A percentile compares a stretch with the other conserved stretches of the same genome.
These are phyloP conservation scores for Climacium dendroides DNA, from an alignment of 225 moss, liverwort and hornwort genomes.

Conservation along the genomic window DNA sequence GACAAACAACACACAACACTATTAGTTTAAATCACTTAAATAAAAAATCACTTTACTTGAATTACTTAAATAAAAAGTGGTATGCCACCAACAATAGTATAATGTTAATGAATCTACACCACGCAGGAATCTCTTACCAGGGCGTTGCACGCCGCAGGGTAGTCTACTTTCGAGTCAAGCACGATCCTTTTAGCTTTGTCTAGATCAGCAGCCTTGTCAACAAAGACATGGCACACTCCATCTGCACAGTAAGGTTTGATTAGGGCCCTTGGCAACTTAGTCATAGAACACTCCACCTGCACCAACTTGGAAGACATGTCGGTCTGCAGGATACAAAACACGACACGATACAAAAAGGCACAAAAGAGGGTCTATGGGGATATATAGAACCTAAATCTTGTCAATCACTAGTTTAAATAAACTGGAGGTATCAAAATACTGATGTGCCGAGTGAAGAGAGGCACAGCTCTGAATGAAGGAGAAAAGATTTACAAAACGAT, in stretches of 20 bases:
- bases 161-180: conserved; percentile 84
- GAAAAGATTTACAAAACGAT: not conserved
- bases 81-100: not conserved
- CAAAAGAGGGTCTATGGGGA: not conserved
- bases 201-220: conserved; percentile 75
- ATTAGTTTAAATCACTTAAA: not conserved
- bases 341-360: not conserved
- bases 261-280: not conserved
- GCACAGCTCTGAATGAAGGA: not conserved
- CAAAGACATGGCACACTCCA: conserved; percentile 87
- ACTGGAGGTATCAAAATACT: not conserved
- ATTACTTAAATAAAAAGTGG: not conserved
- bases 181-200: conserved; percentile 72
- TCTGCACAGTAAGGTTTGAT: conserved; percentile 24
- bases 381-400: not conserved
- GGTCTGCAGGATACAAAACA: not conserved
- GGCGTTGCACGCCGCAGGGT: conserved; percentile 96
- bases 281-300: not conserved
- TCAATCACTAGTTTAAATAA: not conserved
- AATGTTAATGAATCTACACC: not conserved
- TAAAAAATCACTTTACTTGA: too few relatives aligned
- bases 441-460: not conserved
- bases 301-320: not conserved
- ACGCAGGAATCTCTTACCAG: conserved; percentile 28
- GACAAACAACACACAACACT: not conserved